Evolutionary conservation across 2,329 filamentous ascomycete species (phyloP).

Genomic region (Ceratocystis alfenasii): DNA sequence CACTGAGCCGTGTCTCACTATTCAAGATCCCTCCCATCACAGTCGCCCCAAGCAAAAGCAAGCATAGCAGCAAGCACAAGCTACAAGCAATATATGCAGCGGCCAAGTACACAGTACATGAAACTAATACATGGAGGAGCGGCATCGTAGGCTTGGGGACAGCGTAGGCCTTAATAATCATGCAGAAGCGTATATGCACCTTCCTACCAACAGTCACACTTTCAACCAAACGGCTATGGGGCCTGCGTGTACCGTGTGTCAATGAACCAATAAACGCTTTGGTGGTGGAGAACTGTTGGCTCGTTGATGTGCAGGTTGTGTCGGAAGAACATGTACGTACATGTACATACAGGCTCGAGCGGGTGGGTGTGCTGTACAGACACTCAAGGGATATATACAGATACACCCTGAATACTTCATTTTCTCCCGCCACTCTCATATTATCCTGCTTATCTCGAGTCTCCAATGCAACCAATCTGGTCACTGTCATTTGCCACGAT

Average conservation of each 20-base stretch:
- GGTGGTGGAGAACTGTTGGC: background rate
- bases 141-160: no score
- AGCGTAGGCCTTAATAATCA: background rate
- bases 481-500: background rate
- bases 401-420: background rate
- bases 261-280: background rate
- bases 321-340: background rate
- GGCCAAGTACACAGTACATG: no score
- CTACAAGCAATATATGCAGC: no score
- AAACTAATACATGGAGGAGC: no score
- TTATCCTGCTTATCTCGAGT: background rate
- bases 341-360: background rate
- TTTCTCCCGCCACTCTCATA: background rate
- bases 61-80: no score
- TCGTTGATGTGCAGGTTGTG: background rate
- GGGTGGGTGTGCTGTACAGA: background rate
- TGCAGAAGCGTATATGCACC: constrained; percentile 1
- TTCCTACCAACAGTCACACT: background rate
- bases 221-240: background rate
- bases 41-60: no score
- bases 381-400: background rate
- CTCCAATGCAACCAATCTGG: background rate
- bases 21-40: no score
- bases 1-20: no score
- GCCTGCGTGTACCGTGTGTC: background rate